These are phyloP conservation scores for Nicotiana obtusifolia DNA, from an alignment of 257 asterid genomes.

Conservation along the genomic window DNA sequence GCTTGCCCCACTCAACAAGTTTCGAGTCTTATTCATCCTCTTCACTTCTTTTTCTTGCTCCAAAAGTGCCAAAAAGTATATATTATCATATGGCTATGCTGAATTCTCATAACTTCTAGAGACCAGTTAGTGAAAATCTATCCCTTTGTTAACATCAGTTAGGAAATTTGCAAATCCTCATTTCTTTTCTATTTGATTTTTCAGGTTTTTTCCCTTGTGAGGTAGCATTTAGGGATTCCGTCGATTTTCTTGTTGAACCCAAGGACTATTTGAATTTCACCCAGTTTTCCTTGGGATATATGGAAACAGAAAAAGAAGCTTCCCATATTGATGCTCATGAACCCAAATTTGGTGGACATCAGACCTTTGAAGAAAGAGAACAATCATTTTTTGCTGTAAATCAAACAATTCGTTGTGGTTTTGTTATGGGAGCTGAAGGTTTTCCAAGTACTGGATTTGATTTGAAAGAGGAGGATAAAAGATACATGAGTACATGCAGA, in stretches of 20 bases:
- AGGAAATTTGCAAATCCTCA: not conserved
- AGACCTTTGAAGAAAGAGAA: slow-evolving; percentile 63
- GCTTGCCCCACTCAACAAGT: not conserved
- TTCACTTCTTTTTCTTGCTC: not conserved
- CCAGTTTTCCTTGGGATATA: slow-evolving; percentile 63
- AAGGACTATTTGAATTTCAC: slow-evolving; percentile 51
- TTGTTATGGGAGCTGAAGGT: slow-evolving; percentile 54
- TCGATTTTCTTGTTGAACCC: slow-evolving; percentile 63
- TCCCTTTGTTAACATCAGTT: not conserved
- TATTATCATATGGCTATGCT: not conserved
- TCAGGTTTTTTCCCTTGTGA: slow-evolving; percentile 79
- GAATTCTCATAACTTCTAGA: not conserved
- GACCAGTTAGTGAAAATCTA: not conserved
- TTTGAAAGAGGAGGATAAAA: slow-evolving; percentile 58
- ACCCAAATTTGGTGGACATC: slow-evolving; percentile 88
- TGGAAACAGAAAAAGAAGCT: slow-evolving; percentile 49
- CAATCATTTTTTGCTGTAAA: slow-evolving; percentile 59
- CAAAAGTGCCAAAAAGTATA: not conserved
- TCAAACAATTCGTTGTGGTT: slow-evolving; percentile 86
- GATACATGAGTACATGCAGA: slow-evolving; percentile 50
- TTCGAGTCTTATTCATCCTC: not conserved
- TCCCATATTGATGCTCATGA: slow-evolving; percentile 22
- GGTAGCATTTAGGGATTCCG: slow-evolving; percentile 58
- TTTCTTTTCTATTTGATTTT: slow-evolving; percentile 10
- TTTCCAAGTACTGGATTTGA: slow-evolving; percentile 72